These are phyloP conservation scores for Lyophyllum semitale DNA, from an alignment of 768 basidiomycete species.

Conservation along the genomic window DNA sequence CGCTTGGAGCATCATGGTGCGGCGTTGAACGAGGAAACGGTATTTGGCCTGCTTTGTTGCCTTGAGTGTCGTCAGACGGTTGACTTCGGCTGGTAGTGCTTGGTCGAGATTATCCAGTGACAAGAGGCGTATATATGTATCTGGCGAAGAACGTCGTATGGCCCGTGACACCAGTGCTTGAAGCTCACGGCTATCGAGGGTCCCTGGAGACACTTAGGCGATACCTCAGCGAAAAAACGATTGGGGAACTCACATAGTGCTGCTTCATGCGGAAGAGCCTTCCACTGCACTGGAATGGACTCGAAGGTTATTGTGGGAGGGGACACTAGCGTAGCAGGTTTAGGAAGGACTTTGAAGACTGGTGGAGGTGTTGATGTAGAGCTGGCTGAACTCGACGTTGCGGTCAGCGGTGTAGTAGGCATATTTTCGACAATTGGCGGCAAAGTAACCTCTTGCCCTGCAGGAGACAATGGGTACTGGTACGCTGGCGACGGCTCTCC, in stretches of 20 bases:
- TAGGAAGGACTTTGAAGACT: slow-evolving; percentile 14
- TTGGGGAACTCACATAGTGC: slow-evolving; percentile 50
- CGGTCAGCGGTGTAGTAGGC: slow-evolving; percentile 7
- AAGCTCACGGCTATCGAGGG: slow-evolving; percentile 61
- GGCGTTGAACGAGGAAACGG: slow-evolving; percentile 64
- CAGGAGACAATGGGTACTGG: slow-evolving; percentile 15
- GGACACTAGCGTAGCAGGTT: slow-evolving; percentile 40
- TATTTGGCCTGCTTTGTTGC: slow-evolving; percentile 62
- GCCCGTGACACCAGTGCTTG: slow-evolving; percentile 74
- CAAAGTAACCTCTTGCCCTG: slow-evolving; percentile 11
- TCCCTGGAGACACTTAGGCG: slow-evolving; percentile 36
- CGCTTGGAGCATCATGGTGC: slow-evolving; percentile 73
- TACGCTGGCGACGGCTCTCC: slow-evolving; percentile 17
- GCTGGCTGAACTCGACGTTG: neutral
- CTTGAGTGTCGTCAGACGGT: slow-evolving; percentile 56
- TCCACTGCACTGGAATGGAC: slow-evolving; percentile 58
- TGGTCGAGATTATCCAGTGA: slow-evolving; percentile 62
- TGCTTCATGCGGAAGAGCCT: slow-evolving; percentile 68
- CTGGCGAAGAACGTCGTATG: slow-evolving; percentile 66
- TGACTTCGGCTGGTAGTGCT: slow-evolving; percentile 57
- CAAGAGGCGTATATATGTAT: slow-evolving; percentile 72
- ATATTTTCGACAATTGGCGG: slow-evolving; percentile 15
- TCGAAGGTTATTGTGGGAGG: slow-evolving; percentile 62
- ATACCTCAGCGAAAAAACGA: neutral
- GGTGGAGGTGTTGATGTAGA: neutral